Conservation (phyloP, 495 filamentous ascomycete genomes). For the Rhizodiscina lignyota region DNA sequence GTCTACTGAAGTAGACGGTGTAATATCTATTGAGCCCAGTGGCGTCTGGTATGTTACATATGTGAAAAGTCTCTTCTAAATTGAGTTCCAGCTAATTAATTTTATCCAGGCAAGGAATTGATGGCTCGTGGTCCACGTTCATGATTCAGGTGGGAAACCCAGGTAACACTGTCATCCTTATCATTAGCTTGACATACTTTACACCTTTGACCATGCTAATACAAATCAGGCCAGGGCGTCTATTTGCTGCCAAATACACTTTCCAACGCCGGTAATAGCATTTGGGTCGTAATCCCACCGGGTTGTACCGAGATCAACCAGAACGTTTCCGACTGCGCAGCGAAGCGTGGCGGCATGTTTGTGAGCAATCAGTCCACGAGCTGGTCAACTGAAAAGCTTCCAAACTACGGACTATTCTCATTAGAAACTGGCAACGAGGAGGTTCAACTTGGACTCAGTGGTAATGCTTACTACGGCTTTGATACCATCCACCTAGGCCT, state of each 20-base stretch:
- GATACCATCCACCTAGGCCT: constrained; percentile 1
- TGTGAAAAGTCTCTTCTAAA: too few species aligned
- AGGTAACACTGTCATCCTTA: too few species aligned
- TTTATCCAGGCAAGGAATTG: constrained; percentile 9
- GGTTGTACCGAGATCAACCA: constrained; percentile 21
- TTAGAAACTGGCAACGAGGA: too few species aligned
- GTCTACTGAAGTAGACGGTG: too few species aligned
- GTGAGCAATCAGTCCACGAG: constrained; percentile 29
- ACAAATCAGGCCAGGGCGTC: too few species aligned
- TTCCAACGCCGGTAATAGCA: neutral
- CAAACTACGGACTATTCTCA: constrained; percentile 15
- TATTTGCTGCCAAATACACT: constrained; percentile 10
- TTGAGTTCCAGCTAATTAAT: neutral
- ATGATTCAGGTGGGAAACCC: constrained; percentile 10
- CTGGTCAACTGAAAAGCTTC: too few species aligned
- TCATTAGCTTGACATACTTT: too few species aligned
- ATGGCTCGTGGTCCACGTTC: constrained; percentile 15
- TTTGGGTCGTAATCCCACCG: constrained; percentile 22
- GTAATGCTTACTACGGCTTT: constrained; percentile 1
- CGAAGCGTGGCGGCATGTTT: constrained; percentile 30
- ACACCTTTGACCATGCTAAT: too few species aligned
- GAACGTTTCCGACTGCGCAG: constrained; percentile 24
- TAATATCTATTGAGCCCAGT: too few species aligned
- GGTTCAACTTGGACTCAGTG: constrained; percentile 4
- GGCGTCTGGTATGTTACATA: too few species aligned